Evolutionary conservation across 139 green algal species (phyloP), one percentile per base, ranked within the genome.

Genomic region (Coccomyxa sp.): DNA sequence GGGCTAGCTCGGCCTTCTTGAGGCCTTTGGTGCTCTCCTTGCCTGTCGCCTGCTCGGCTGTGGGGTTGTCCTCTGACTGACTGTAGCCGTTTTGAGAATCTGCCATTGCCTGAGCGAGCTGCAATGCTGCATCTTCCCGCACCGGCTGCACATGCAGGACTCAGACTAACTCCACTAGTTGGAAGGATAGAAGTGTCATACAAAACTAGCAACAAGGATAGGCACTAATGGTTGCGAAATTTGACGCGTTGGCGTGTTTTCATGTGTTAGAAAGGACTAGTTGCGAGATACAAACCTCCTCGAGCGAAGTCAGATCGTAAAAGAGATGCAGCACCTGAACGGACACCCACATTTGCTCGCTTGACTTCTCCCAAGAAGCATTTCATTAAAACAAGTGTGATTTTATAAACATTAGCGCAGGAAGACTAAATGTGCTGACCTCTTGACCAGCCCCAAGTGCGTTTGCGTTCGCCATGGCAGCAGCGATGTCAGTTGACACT

Each of bases 231-330:
- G 7, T 51, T 7, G 38, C 38, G 7, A 51, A 7, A 3, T 51
- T 51, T 51, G 38, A 51, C 38, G 38, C 38, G 3, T 16, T 13
- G 17, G 3, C 0, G 1, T 30, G 4, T 66, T 27, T 4, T 7
- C 25, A 31, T 11, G 1, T 1, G 60, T 67, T 31, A 13, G 15
- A 0, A 79, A 27, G 11, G 30, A 77, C 23, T 32, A 82, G 63
- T 23, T 60, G 63, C 28, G 60, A 31, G 32, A 38, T 57, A 78
- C 83, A 18, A 30, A 92, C 86, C 86, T 90, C 79, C 23, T 95
- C 86, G 0, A 93, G 80, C 0, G 88, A 92, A 13, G 92, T 93
- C n/a, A 96, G 79, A 38, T 95, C 87, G 91, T 91, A 96, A 76
- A 96, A 96, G n/a, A 85, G 84, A 18, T 87, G 74, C 27, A 95